These are phyloP conservation scores for Phaeomoniella chlamydospora DNA, from an alignment of 2,329 filamentous ascomycete species.

Conservation along the genomic window DNA sequence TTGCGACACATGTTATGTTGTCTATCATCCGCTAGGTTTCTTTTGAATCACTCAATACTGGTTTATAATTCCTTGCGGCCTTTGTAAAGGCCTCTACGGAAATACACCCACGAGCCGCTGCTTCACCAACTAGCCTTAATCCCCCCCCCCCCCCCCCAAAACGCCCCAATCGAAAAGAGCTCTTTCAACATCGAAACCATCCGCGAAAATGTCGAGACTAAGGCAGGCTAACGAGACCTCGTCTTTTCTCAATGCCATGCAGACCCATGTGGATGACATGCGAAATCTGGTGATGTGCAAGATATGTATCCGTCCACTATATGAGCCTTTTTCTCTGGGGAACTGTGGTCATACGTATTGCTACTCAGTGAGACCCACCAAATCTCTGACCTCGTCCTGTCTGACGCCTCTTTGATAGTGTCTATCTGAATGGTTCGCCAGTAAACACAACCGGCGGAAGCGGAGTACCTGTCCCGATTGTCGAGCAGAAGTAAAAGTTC, in stretches of 20 bases:
- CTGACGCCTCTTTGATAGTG: constrained; percentile 28
- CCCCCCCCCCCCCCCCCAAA: too few relatives aligned
- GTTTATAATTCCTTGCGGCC: too few relatives aligned
- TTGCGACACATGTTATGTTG: too few relatives aligned
- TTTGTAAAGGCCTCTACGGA: too few relatives aligned
- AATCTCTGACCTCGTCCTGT: constrained; percentile 2
- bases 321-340: constrained; percentile 53
- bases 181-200: too few relatives aligned
- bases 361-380: constrained; percentile 38
- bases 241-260: constrained; percentile 25
- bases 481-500: constrained; percentile 39
- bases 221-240: too few relatives aligned
- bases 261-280: constrained; percentile 46
- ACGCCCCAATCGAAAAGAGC: too few relatives aligned
- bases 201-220: too few relatives aligned
- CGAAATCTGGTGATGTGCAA: constrained; percentile 49
- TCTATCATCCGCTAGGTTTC: too few relatives aligned
- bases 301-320: constrained; percentile 53
- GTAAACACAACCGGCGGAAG: constrained; percentile 18
- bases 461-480: constrained; percentile 55
- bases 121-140: too few relatives aligned
- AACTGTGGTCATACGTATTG: constrained; percentile 57
- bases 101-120: too few relatives aligned
- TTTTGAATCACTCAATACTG: too few relatives aligned
- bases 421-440: constrained; percentile 39